Percentiles rank a stretch among this genome's conserved stretches.
Conservation (phyloP, 1,139 yeast genomes). For the Sugiyamaella xylanicola region DNA sequence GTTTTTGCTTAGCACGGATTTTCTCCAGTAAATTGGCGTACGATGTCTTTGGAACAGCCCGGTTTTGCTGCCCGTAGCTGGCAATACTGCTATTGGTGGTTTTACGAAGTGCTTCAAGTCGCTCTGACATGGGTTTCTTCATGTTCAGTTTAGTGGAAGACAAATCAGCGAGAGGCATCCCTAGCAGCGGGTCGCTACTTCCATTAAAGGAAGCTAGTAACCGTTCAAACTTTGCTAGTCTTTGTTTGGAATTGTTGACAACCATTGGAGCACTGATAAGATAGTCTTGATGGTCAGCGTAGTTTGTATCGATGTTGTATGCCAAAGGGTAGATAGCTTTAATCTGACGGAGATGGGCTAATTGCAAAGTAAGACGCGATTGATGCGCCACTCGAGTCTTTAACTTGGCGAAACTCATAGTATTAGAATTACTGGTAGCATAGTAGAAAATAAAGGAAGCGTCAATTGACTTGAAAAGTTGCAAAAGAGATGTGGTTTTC, state of each 20-base stretch:
- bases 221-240: slow-evolving; percentile 13
- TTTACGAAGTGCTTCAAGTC: slow-evolving; percentile 25
- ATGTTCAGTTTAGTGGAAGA: slow-evolving; percentile 5
- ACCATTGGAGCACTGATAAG: slow-evolving; percentile 21
- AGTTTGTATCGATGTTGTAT: slow-evolving; percentile 24
- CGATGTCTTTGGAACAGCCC: slow-evolving; percentile 12
- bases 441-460: slow-evolving; percentile 30
- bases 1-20: slow-evolving; percentile 39
- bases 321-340: slow-evolving; percentile 36
- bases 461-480: slow-evolving; percentile 30
- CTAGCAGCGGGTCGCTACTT: background rate
- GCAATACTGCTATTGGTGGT: slow-evolving; percentile 14
- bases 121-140: slow-evolving; percentile 20
- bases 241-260: slow-evolving; percentile 14
- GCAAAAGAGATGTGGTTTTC: slow-evolving; percentile 10
- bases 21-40: slow-evolving; percentile 38
- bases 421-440: slow-evolving; percentile 27
- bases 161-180: slow-evolving; percentile 2
- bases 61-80: background rate
- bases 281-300: slow-evolving; percentile 1
- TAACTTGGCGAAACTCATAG: slow-evolving; percentile 29
- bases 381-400: slow-evolving; percentile 29
- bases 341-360: slow-evolving; percentile 33
- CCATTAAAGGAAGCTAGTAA: background rate
- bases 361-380: slow-evolving; percentile 30